A percentile compares a stretch with the other conserved stretches of the same genome.
Conservation (phyloP, 345 rosid species). For the Pelargonium nanum region DNA sequence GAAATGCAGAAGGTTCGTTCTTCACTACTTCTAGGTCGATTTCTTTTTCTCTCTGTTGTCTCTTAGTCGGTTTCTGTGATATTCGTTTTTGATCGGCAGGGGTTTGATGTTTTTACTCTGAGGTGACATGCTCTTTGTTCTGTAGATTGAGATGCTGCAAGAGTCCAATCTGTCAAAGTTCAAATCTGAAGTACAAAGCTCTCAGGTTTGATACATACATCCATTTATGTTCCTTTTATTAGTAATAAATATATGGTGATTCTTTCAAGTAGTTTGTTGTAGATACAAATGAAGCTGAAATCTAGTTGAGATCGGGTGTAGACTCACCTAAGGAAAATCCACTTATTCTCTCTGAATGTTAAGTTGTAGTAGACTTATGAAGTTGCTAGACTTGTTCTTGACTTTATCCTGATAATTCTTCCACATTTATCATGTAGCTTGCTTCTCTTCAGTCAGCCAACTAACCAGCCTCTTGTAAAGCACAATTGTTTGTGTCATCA, state of each 20-base stretch:
- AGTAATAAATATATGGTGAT: neutral
- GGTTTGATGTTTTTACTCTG: neutral
- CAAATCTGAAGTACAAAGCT: slow-evolving; percentile 75
- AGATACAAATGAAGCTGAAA: neutral
- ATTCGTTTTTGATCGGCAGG: neutral
- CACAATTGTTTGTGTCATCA: neutral
- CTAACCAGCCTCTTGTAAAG: neutral
- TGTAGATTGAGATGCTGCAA: slow-evolving; percentile 68
- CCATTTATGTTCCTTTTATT: too few species aligned
- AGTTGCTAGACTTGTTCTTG: neutral
- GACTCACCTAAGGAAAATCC: neutral
- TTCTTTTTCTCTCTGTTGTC: neutral
- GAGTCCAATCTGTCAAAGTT: slow-evolving; percentile 78
- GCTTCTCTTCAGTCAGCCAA: neutral
- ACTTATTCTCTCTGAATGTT: neutral
- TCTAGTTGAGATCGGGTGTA: neutral
- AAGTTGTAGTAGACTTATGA: neutral
- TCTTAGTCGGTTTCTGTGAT: too few species aligned
- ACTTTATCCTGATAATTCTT: neutral
- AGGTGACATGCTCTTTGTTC: neutral
- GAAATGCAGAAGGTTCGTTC: slow-evolving; percentile 77
- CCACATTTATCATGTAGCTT: neutral
- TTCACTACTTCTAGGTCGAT: neutral
- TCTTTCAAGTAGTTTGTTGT: neutral
- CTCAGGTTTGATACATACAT: slow-evolving; percentile 43